phyloP scores from a whole-genome alignment of 805 yeast genomes.

The Hermanozyma aechmeae region DNA sequence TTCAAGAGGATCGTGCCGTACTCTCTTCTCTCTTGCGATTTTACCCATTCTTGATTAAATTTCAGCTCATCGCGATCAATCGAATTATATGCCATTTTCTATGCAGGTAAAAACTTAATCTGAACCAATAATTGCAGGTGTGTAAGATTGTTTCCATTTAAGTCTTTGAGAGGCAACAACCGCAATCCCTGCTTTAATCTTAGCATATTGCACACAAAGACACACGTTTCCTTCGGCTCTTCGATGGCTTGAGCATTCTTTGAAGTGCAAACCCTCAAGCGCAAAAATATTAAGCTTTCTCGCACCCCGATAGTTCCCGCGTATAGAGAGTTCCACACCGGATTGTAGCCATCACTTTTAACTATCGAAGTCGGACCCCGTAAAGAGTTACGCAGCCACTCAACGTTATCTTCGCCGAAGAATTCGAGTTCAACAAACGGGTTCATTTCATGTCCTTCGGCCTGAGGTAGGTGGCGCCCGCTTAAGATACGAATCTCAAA shows the following conservation, averaged over 20 bases:
- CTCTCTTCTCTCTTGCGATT: too few relatives aligned
- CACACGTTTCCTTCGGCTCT: conserved; percentile 38
- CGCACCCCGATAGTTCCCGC: conserved; percentile 26
- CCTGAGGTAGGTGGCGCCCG: conserved; percentile 75
- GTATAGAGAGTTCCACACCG: conserved; percentile 62
- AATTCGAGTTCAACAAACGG: conserved; percentile 59
- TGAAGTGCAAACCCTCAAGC: conserved; percentile 40
- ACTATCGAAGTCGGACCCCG: conserved; percentile 18
- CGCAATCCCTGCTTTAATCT: conserved; percentile 72
- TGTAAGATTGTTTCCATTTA: conserved; percentile 85
- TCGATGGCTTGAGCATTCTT: conserved; percentile 9
- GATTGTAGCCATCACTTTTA: conserved; percentile 75
- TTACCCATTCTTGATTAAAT: too few relatives aligned
- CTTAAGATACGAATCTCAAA: conserved; percentile 46
- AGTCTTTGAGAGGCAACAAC: conserved; percentile 67
- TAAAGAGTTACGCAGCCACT: conserved; percentile 11
- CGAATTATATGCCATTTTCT: too few relatives aligned
- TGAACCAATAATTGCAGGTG: too few relatives aligned
- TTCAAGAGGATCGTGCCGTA: too few relatives aligned
- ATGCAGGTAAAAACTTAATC: too few relatives aligned
- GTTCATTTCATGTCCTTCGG: conserved; percentile 45
- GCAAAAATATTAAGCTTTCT: conserved; percentile 45
- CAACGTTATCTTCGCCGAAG: conserved; percentile 31
- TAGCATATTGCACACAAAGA: conserved; percentile 49
- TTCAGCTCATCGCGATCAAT: too few relatives aligned